Evolutionary conservation across 176 grass and related monocot genomes (phyloP).

Genomic region (Phoenix roebelenii): DNA sequence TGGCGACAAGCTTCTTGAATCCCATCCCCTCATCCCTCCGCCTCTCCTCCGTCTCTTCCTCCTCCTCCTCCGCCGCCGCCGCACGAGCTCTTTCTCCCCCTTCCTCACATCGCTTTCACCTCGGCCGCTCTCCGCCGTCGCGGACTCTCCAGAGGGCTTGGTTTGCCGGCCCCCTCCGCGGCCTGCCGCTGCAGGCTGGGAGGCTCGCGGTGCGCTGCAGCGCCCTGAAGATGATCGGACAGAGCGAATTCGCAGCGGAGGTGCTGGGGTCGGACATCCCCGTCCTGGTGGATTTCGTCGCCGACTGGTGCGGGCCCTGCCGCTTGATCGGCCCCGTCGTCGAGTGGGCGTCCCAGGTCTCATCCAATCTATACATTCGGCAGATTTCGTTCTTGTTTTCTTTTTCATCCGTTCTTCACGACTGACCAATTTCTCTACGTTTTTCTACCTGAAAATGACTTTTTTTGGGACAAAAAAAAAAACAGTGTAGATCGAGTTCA

Average conservation of each 20-base stretch:
- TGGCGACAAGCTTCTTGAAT: too few relatives aligned
- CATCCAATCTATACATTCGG: too few relatives aligned
- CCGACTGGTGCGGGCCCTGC: slow-evolving; percentile 95
- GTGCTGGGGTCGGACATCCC: slow-evolving; percentile 76
- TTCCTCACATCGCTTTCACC: neutral
- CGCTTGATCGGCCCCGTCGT: slow-evolving; percentile 69
- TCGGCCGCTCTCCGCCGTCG: neutral
- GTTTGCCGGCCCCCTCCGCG: slow-evolving; percentile 7
- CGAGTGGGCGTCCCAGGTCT: slow-evolving; percentile 79
- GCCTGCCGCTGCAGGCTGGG: slow-evolving; percentile 10
- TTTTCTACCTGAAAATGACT: too few relatives aligned
- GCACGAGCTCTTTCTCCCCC: too few relatives aligned
- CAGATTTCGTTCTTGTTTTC: too few relatives aligned
- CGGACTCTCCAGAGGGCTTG: neutral
- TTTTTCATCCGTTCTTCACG: too few relatives aligned
- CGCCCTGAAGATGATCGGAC: slow-evolving; percentile 37
- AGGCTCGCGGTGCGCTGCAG: slow-evolving; percentile 41
- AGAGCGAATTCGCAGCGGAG: slow-evolving; percentile 61
- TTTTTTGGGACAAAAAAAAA: too few relatives aligned
- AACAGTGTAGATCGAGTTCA: too few relatives aligned
- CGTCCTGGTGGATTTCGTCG: slow-evolving; percentile 93
- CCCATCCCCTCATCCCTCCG: too few relatives aligned
- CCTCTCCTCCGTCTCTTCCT: too few relatives aligned
- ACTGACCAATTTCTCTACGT: too few relatives aligned
- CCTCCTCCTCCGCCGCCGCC: too few relatives aligned